These are phyloP conservation scores for Rhodotorula sp. DNA, from an alignment of 1,284 basidiomycete species.

Conservation along the genomic window DNA sequence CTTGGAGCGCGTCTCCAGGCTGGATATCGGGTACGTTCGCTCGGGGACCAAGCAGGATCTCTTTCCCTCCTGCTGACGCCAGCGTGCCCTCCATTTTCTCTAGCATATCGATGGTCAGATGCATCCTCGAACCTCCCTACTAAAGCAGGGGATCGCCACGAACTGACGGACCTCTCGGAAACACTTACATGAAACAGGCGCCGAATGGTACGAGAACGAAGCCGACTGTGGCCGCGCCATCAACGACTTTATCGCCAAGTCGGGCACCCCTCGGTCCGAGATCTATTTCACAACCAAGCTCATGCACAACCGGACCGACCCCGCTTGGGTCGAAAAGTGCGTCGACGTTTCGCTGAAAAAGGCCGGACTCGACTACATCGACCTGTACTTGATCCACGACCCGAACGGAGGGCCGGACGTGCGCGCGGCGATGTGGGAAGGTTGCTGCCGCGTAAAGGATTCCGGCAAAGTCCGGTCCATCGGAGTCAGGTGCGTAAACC, in stretches of 20 bases:
- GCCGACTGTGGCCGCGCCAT: constrained; percentile 38
- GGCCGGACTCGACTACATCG: constrained; percentile 58
- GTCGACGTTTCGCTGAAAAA: constrained; percentile 25
- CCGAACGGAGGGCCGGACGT: constrained; percentile 49
- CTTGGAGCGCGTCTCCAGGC: background rate
- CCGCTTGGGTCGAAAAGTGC: constrained; percentile 24
- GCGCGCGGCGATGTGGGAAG: constrained; percentile 39
- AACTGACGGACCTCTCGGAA: background rate
- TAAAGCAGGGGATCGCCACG: too few species aligned
- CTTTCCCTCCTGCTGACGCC: background rate
- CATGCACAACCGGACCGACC: constrained; percentile 37
- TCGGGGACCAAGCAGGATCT: background rate
- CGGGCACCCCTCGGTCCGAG: constrained; percentile 27
- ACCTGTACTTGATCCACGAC: constrained; percentile 74
- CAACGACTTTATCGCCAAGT: constrained; percentile 35
- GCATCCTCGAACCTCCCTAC: background rate
- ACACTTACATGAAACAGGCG: constrained; percentile 3
- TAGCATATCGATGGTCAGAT: constrained; percentile 1
- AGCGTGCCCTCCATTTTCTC: background rate
- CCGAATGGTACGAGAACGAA: constrained; percentile 44
- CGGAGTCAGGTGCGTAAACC: constrained; percentile 59
- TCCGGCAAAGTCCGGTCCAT: constrained; percentile 68
- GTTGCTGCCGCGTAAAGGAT: constrained; percentile 54
- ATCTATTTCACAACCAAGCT: constrained; percentile 38
- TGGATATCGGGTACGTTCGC: background rate